phyloP scores from a whole-genome alignment of 2,329 filamentous ascomycete genomes.

The Macrophomina tecta region DNA sequence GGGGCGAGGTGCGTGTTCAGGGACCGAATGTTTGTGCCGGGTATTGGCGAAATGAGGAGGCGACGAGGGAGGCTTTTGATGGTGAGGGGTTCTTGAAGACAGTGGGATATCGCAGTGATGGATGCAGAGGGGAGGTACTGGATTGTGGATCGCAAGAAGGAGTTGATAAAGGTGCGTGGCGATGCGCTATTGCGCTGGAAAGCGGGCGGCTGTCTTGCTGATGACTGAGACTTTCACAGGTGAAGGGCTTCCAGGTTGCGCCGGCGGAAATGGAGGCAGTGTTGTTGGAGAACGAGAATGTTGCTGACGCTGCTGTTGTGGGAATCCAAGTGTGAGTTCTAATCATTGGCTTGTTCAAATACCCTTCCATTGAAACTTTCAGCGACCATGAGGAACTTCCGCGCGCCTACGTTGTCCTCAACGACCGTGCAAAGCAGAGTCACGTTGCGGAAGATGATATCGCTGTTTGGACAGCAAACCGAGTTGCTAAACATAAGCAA shows the following conservation, averaged over 20 bases:
- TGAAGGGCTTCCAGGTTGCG: slow-evolving; percentile 27
- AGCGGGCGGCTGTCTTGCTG: background rate
- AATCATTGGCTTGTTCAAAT: background rate
- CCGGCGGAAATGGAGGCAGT: slow-evolving; percentile 27
- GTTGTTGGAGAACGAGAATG: slow-evolving; percentile 12
- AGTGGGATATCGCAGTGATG: slow-evolving; percentile 36
- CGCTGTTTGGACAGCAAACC: slow-evolving; percentile 43
- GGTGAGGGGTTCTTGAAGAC: slow-evolving; percentile 25
- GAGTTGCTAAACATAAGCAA: slow-evolving; percentile 50
- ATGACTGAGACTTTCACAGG: background rate
- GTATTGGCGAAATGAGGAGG: slow-evolving; percentile 29
- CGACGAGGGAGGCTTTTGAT: slow-evolving; percentile 28
- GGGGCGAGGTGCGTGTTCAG: slow-evolving; percentile 8
- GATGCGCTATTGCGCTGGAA: no score
- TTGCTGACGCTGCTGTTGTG: slow-evolving; percentile 26
- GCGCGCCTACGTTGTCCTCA: slow-evolving; percentile 43
- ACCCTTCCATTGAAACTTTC: no score
- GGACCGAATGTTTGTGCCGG: slow-evolving; percentile 11
- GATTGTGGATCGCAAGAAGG: slow-evolving; percentile 48
- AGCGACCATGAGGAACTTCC: slow-evolving; percentile 41
- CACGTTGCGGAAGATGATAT: slow-evolving; percentile 44
- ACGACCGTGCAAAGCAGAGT: slow-evolving; percentile 34
- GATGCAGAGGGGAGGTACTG: slow-evolving; percentile 37
- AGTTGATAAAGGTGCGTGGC: slow-evolving; percentile 52
- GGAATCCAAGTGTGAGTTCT: slow-evolving; percentile 31